These are phyloP conservation scores for Solanum hybrid DNA, from an alignment of 305 asterid species.

Conservation along the genomic window DNA sequence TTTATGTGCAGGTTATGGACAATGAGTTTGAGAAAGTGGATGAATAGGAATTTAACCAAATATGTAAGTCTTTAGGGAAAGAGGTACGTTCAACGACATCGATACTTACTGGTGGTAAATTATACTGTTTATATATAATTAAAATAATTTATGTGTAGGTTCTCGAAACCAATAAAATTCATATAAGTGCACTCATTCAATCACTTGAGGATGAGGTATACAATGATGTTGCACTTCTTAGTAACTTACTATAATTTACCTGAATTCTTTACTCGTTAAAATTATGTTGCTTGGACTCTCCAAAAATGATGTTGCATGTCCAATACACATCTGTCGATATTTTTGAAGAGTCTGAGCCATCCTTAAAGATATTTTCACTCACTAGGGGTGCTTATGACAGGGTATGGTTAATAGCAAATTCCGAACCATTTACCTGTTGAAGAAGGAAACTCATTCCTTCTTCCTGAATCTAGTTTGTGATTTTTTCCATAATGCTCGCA, in stretches of 20 bases:
- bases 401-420: too few relatives aligned
- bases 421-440: slow-evolving; percentile 18
- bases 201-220: slow-evolving; percentile 24
- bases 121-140: neutral
- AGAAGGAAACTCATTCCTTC: slow-evolving; percentile 29
- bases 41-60: neutral
- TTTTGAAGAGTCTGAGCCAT: too few relatives aligned
- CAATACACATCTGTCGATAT: too few relatives aligned
- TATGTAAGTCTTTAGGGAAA: neutral
- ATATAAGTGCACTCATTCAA: slow-evolving; percentile 19
- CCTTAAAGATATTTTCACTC: too few relatives aligned
- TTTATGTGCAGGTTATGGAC: neutral
- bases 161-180: neutral
- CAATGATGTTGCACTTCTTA: neutral
- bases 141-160: neutral
- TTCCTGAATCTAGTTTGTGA: slow-evolving; percentile 26
- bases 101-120: neutral
- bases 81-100: neutral
- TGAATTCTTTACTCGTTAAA: too few relatives aligned
- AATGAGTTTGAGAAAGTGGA: neutral
- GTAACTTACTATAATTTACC: neutral
- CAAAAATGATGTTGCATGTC: too few relatives aligned
- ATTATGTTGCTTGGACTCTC: too few relatives aligned
- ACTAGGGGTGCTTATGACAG: too few relatives aligned
- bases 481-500: slow-evolving; percentile 19